Base-by-base conservation (phyloP, 2,329 filamentous ascomycete genomes). In the Talaromyces sp. region DNA sequence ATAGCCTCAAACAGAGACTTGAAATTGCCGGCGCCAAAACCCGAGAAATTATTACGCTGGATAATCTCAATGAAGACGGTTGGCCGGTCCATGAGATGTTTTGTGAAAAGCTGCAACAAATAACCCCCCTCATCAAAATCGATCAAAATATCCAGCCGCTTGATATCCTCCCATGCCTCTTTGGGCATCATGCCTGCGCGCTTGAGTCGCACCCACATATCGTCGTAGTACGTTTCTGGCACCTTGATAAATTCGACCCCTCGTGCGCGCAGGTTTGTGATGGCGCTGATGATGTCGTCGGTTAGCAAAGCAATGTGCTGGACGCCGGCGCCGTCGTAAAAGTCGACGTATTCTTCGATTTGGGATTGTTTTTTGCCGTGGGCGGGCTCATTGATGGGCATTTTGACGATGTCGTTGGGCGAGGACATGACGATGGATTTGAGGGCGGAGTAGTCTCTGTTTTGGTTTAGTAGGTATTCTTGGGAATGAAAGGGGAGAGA, bases 61-160 rank as follows among this genome's bases (percentile, higher is more conserved):
- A 97, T 97, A 68, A 97, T 96, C 83, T 97, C 93, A 64, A 97
- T 86, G 73, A 97, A 97, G 29, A 97, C 93, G 3, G 93, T 97
- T 26, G 93, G 93, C 13, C 93, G 87, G 76, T 97, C 93, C 88
- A 96, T 90, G 66, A 97, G 76, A 65, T 93, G 93, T 85, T 91
- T 91, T 32, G 88, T 91, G 75, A 91, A 91, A 35, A 91, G 78
- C 72, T 88, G 86, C 66, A 88, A 65, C 64, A 97, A 76, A 75
- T 97, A 97, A 0, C 93, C 93, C 26, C 85, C 86, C 82, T 96
- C 92, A 68, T 97, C 93, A 70, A 97, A 97, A 78, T 97, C 93
- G 70, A 97, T 95, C 68, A 98, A 77, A 68, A 97, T 96, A 75
- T 93, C 91, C 68, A 97, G 78, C 55, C 81, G 81, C 80, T 90